phyloP scores from a whole-genome alignment of 2,329 filamentous ascomycete species.

The Colletotrichum tabaci region DNA sequence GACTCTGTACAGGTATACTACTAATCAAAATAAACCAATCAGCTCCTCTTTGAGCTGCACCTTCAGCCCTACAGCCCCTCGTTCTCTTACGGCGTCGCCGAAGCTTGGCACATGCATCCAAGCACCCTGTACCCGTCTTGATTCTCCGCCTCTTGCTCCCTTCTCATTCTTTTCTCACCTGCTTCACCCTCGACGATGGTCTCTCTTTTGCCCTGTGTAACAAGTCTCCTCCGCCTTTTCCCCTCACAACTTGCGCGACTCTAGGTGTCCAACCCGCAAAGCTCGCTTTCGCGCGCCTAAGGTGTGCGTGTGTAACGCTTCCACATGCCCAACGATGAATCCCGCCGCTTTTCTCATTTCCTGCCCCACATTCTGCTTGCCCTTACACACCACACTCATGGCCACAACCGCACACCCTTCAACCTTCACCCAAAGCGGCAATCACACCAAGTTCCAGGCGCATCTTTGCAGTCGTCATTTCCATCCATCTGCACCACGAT shows the following conservation, averaged over 20 bases:
- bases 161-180: constrained; percentile 5
- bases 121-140: constrained; percentile 11
- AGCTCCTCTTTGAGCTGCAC: background rate
- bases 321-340: background rate
- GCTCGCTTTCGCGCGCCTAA: constrained; percentile 16
- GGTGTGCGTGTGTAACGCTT: constrained; percentile 11
- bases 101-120: constrained; percentile 36
- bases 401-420: background rate
- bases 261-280: background rate
- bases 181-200: background rate
- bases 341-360: background rate
- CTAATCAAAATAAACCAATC: constrained; percentile 16
- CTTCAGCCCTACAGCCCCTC: constrained; percentile 35
- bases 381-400: background rate
- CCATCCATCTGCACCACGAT: background rate
- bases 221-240: constrained; percentile 19
- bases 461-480: background rate
- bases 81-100: constrained; percentile 34
- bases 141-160: constrained; percentile 19
- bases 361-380: too few relatives aligned
- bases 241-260: constrained; percentile 4
- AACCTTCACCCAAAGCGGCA: background rate
- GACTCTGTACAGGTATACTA: background rate
- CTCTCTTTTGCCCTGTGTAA: constrained; percentile 17
- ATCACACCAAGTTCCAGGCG: background rate